phyloP scores from a whole-genome alignment of 2,329 filamentous ascomycete genomes.

The Fusarium sp. region DNA sequence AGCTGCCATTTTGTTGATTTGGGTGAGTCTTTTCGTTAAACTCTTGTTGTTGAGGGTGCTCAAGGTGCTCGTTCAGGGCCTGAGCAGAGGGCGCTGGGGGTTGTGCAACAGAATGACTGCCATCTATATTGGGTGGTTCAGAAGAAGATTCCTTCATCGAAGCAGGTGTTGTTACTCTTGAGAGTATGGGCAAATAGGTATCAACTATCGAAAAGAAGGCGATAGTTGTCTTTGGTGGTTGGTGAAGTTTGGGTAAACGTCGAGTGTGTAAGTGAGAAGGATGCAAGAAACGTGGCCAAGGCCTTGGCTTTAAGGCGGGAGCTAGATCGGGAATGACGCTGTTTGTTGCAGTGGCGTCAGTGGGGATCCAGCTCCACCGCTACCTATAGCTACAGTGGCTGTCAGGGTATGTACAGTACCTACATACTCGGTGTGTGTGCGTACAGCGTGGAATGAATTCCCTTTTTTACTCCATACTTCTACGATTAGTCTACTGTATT shows the following conservation, averaged over 20 bases:
- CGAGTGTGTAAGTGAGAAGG: constrained; percentile 24
- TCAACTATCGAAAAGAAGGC: constrained; percentile 18
- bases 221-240: constrained; percentile 22
- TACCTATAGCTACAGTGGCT: constrained; percentile 14
- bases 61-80: constrained; percentile 36
- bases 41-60: constrained; percentile 7
- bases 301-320: constrained; percentile 43
- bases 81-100: constrained; percentile 60
- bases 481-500: not conserved
- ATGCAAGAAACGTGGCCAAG: constrained; percentile 27
- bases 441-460: not conserved
- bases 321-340: constrained; percentile 32
- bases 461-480: not conserved
- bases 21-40: constrained; percentile 25
- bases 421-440: too few species aligned
- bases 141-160: constrained; percentile 74
- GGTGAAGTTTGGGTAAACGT: constrained; percentile 38
- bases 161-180: constrained; percentile 49
- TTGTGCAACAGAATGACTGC: constrained; percentile 67
- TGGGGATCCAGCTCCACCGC: constrained; percentile 17
- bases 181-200: constrained; percentile 6
- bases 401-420: not conserved
- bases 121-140: constrained; percentile 67
- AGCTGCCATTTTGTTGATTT: constrained; percentile 15
- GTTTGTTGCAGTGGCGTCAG: constrained; percentile 32